Conservation (phyloP, 1,284 basidiomycete genomes). For the Malassezia globosa region DNA sequence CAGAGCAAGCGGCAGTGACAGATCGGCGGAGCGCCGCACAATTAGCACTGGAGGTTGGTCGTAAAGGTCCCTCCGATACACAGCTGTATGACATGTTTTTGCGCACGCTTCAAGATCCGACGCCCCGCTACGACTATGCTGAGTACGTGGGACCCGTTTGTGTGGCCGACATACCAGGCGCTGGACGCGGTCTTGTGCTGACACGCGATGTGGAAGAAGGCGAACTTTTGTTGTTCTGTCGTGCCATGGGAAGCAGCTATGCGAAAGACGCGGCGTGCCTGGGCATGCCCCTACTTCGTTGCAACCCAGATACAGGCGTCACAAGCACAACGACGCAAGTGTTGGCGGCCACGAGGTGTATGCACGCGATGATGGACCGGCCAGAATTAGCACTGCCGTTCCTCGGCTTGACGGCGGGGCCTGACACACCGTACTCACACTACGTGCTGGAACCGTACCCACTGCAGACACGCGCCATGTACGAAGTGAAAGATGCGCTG, state of each 20-base stretch:
- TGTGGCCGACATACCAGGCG: conserved; percentile 32
- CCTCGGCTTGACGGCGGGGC: conserved; percentile 43
- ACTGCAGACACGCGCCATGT: conserved; percentile 10
- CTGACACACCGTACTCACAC: conserved; percentile 21
- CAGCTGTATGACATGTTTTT: conserved; percentile 29
- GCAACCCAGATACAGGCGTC: conserved; percentile 31
- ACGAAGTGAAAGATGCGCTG: neutral
- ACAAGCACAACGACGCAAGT: conserved; percentile 45
- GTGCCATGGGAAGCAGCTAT: conserved; percentile 33
- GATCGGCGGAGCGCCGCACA: conserved; percentile 18
- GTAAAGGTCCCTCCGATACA: conserved; percentile 22
- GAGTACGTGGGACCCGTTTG: conserved; percentile 34
- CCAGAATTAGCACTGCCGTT: conserved; percentile 32
- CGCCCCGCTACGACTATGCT: conserved; percentile 27
- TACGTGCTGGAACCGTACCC: conserved; percentile 31
- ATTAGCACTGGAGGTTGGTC: conserved; percentile 17
- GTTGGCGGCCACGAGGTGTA: conserved; percentile 36
- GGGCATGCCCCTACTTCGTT: conserved; percentile 28
- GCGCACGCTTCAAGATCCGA: conserved; percentile 24
- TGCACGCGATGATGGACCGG: conserved; percentile 37
- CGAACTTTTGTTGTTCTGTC: conserved; percentile 36
- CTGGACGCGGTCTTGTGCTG: conserved; percentile 38
- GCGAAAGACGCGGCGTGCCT: conserved; percentile 25
- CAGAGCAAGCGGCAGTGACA: conserved; percentile 15
- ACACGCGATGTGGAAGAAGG: conserved; percentile 33